Conservation (phyloP, 371 early-diverging fungal genomes). For the Mucor piriformis region DNA sequence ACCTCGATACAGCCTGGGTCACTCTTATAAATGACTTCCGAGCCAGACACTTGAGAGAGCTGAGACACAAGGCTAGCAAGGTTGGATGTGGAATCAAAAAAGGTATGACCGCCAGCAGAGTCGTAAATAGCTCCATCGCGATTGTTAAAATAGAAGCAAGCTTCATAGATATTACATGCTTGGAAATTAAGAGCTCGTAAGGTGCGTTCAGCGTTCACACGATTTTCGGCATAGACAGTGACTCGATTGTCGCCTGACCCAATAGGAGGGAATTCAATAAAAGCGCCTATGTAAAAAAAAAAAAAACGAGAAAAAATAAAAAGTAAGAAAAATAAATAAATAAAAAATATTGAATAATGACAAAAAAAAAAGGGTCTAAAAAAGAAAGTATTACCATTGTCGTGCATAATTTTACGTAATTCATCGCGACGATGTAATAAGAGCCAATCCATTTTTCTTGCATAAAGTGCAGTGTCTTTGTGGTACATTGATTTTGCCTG, state of each 20-base stretch:
- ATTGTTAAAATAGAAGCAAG: conserved; percentile 56
- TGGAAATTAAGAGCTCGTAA: conserved; percentile 65
- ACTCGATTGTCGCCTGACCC: conserved; percentile 60
- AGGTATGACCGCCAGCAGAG: conserved; percentile 10
- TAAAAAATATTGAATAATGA: neutral
- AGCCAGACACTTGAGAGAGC: conserved; percentile 58
- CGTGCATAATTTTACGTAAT: conserved; percentile 69
- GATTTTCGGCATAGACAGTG: conserved; percentile 68
- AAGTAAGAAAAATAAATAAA: neutral
- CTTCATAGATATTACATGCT: conserved; percentile 63
- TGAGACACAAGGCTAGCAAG: conserved; percentile 47
- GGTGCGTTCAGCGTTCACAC: conserved; percentile 72
- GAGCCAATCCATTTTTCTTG: conserved; percentile 82
- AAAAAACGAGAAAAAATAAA: neutral
- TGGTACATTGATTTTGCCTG: conserved; percentile 50
- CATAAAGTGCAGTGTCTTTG: conserved; percentile 46
- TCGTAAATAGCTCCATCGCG: conserved; percentile 37
- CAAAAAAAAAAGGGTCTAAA: neutral
- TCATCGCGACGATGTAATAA: conserved; percentile 62
- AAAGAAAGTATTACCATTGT: conserved; percentile 60
- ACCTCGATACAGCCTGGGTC: conserved; percentile 60
- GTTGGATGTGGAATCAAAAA: conserved; percentile 40
- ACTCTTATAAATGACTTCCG: conserved; percentile 56
- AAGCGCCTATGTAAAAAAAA: too few species aligned
- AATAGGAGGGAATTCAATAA: conserved; percentile 65